Base-by-base conservation (phyloP, 2,329 filamentous ascomycete species). In the Fulvia fulva region DNA sequence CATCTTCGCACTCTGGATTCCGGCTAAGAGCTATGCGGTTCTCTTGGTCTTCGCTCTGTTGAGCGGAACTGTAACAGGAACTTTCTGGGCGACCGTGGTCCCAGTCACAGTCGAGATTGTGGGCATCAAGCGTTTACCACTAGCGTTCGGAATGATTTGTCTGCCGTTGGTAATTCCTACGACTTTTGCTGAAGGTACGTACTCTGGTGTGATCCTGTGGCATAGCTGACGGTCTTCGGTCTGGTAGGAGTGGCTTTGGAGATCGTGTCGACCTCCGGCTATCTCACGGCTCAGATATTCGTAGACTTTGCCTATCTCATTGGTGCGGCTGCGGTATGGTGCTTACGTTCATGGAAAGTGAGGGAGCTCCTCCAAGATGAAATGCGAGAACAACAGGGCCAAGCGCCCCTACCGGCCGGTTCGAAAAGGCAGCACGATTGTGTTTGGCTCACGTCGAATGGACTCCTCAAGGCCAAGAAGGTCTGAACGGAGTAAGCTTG, bases 51-150 rank as follows among this genome's bases (percentile, higher is more conserved):
- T 89, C 67, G 81, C 85, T 0, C 72, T 93, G 14, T 72, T 90
- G 1, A 79, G 79, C 4, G 89, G 89, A 1, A 79, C 77, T 2
- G 84, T 91, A 1, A 84, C 84, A 2, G 90, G 90, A 7, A 87
- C 85, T 0, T 87, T 89, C 65, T 91, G 85, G 73, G 64, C 66
- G 8, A 86, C 86, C 1, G 81, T 88, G 25, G 86, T 78, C 0
- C 88, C 89, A 0, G 84, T 92, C 7, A 83, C 83, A 4, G 87
- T 87, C 2, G 89, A 93, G 72, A 83, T 93, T 1, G 83, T 92
- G 26, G 89, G 89, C 0, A 71, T 93, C 4, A 81, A 81, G 57
- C 75, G 88, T 43, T 78, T 92, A 2, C 87, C 89, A 1, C 84
- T 87, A 14, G 84, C 83, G 65, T 73, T 93, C 41, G 88, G 84